Percentiles rank a stretch among this genome's conserved stretches.
Conservation (phyloP, 208 protist genomes). For the Novymonas esmeraldas region DNA sequence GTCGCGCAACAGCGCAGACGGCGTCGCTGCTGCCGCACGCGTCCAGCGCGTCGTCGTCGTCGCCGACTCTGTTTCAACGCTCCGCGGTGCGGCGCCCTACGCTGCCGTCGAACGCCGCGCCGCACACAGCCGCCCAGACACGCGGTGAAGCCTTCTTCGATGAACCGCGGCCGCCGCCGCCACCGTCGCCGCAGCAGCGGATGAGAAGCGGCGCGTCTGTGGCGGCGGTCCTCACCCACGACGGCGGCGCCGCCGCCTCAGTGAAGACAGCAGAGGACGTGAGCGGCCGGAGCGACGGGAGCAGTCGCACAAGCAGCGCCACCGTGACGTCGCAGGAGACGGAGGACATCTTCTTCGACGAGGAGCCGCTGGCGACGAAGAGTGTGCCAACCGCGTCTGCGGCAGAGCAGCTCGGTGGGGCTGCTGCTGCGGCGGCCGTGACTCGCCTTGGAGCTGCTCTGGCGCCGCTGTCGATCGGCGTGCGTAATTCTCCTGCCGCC, state of each 20-base stretch:
- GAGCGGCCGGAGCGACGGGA: neutral
- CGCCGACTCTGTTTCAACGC: neutral
- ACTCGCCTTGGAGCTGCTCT: no score
- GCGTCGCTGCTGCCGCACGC: neutral
- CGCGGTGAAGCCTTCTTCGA: no score
- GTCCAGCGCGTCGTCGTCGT: neutral
- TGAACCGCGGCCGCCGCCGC: neutral
- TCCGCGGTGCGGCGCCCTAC: neutral
- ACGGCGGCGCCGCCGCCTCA: no score
- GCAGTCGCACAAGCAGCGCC: neutral
- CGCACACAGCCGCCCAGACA: neutral
- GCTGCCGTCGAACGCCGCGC: neutral
- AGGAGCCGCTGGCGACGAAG: constrained; percentile 17
- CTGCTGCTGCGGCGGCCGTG: no score
- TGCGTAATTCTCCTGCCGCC: no score
- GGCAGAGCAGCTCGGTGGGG: no score
- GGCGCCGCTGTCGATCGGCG: no score
- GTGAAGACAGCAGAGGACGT: no score
- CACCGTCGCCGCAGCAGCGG: neutral
- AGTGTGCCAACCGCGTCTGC: no score
- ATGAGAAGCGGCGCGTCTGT: neutral
- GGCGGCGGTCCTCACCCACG: no score
- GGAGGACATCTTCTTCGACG: constrained; percentile 35
- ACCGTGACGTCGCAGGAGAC: neutral
- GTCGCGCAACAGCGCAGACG: neutral